Conservation (phyloP, 768 basidiomycete genomes). For the Boletus reticuloceps region DNA sequence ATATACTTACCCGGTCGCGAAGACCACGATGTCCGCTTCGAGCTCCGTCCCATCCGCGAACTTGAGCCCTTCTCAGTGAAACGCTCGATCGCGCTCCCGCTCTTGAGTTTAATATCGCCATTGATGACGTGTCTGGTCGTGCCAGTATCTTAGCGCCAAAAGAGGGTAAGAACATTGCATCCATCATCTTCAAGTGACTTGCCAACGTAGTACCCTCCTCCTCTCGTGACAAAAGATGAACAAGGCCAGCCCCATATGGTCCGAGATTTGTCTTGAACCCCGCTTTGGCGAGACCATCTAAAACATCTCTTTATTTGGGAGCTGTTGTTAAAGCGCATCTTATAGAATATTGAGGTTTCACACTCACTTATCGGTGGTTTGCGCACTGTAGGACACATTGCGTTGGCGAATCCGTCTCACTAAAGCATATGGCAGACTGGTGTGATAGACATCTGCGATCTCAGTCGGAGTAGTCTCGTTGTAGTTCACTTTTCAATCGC, state of each 20-base stretch:
- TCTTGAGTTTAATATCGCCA: conserved; percentile 52
- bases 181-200: not conserved
- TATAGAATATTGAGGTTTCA: not conserved
- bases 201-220: conserved; percentile 44
- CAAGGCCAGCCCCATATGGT: conserved; percentile 30
- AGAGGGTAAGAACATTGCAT: not conserved
- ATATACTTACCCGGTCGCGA: conserved; percentile 28
- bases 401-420: conserved; percentile 22
- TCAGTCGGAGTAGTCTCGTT: conserved; percentile 16
- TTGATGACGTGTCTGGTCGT: conserved; percentile 43
- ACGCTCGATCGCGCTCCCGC: conserved; percentile 32
- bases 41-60: conserved; percentile 18
- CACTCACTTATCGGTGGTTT: conserved; percentile 28
- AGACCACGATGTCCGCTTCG: conserved; percentile 33
- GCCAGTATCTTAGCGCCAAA: conserved; percentile 30
- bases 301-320: conserved; percentile 26
- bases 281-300: conserved; percentile 36
- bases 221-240: conserved; percentile 26
- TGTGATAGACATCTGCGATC: conserved; percentile 16
- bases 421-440: conserved; percentile 15
- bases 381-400: conserved; percentile 8
- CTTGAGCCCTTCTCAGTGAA: conserved; percentile 32
- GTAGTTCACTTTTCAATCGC: not conserved
- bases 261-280: conserved; percentile 41
- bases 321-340: not conserved